Evolutionary conservation across 768 basidiomycete species (phyloP).

Genomic region (Fomitopsis pulvina): DNA sequence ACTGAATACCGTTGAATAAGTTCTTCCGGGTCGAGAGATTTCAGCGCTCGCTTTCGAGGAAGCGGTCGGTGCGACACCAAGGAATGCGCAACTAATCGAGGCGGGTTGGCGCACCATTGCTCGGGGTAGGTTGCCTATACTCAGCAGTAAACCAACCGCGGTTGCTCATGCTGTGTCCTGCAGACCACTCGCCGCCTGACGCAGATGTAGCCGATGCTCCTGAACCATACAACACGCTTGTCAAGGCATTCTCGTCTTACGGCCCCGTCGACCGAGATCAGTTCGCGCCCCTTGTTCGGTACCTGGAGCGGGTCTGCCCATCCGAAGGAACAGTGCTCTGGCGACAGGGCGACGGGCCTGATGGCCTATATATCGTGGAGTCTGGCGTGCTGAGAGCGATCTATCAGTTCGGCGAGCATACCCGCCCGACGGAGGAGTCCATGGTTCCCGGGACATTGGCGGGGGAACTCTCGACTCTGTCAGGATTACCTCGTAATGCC

Average conservation of each 20-base stretch:
- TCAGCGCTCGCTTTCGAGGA: constrained; percentile 40
- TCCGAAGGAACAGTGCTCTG: constrained; percentile 62
- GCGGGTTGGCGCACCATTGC: constrained; percentile 70
- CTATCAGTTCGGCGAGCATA: constrained; percentile 68
- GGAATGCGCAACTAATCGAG: constrained; percentile 59
- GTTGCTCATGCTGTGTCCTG: background rate
- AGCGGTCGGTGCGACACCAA: constrained; percentile 56
- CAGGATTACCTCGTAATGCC: constrained; percentile 75
- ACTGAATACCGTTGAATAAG: too few species aligned
- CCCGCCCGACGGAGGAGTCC: constrained; percentile 69
- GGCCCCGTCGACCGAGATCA: constrained; percentile 47
- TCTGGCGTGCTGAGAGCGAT: constrained; percentile 78
- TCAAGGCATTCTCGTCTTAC: constrained; percentile 76
- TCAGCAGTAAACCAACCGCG: background rate
- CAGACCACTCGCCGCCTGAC: constrained; percentile 17
- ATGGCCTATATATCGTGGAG: constrained; percentile 87
- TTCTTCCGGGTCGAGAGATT: constrained; percentile 53
- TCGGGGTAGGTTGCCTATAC: constrained; percentile 4
- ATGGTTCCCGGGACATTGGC: constrained; percentile 94
- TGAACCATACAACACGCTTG: constrained; percentile 71
- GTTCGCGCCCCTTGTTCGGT: constrained; percentile 59
- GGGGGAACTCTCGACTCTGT: constrained; percentile 83
- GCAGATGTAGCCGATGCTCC: constrained; percentile 26
- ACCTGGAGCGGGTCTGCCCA: constrained; percentile 60
- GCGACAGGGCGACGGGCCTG: constrained; percentile 67